Conservation (phyloP, 1,139 yeast genomes). For the Kodamaea sp. region DNA sequence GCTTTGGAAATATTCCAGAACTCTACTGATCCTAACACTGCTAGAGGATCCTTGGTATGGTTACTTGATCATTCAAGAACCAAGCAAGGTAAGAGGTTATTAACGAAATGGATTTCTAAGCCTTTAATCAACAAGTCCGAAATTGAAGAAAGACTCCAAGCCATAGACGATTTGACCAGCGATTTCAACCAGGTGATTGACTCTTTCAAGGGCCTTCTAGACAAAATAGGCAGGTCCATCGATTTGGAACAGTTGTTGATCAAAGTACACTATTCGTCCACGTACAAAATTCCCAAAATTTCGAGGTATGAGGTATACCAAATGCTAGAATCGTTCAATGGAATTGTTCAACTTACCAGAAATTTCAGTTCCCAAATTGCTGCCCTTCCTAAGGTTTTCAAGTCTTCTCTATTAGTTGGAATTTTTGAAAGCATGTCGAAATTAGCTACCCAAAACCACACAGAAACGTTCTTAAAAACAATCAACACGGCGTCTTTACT, state of each 20-base stretch:
- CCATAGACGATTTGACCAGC: conserved; percentile 60
- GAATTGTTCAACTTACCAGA: conserved; percentile 31
- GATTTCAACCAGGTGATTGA: conserved; percentile 54
- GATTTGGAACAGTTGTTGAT: conserved; percentile 72
- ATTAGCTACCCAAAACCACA: conserved; percentile 14
- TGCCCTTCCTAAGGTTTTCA: conserved; percentile 10
- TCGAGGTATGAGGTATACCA: conserved; percentile 66
- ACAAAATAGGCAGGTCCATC: conserved; percentile 26
- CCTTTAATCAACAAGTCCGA: conserved; percentile 60
- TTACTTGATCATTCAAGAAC: conserved; percentile 79
- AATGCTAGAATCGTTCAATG: conserved; percentile 53
- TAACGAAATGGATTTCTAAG: conserved; percentile 70
- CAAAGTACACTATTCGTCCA: conserved; percentile 61
- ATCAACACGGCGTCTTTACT: conserved; percentile 47
- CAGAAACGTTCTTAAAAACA: conserved; percentile 45
- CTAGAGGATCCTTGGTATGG: conserved; percentile 75
- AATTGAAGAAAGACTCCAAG: conserved; percentile 63
- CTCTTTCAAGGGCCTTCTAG: conserved; percentile 45
- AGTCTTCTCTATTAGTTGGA: conserved; percentile 26
- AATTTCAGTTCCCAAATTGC: conserved; percentile 26
- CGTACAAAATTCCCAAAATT: conserved; percentile 42
- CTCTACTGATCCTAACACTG: conserved; percentile 50
- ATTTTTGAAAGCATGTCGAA: conserved; percentile 26
- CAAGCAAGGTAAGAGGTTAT: conserved; percentile 66
- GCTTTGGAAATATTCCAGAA: conserved; percentile 76